Percentiles rank a stretch among this genome's conserved stretches.
Evolutionary conservation across 163 green algal species (phyloP).

Genomic region (Chlorella variabilis): DNA sequence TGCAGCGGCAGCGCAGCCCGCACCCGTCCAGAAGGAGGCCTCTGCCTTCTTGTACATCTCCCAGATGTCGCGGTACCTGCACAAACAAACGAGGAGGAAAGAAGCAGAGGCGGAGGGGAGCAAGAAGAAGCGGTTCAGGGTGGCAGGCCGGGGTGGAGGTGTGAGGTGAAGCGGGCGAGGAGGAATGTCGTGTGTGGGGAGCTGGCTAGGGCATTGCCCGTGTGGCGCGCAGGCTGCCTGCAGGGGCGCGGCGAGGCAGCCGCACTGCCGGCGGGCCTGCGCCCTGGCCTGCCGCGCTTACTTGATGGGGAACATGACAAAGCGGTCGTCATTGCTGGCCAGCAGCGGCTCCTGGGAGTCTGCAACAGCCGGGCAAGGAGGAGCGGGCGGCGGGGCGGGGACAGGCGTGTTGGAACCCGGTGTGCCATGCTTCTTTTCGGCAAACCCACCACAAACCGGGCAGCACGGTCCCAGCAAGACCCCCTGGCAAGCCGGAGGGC

Average conservation of each 20-base stretch:
- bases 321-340: slow-evolving; percentile 87
- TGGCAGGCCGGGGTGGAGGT: no score
- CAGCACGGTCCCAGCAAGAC: background rate
- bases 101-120: background rate
- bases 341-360: slow-evolving; percentile 79
- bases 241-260: no score
- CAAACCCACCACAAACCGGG: background rate
- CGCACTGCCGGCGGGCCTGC: no score
- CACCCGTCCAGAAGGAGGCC: slow-evolving; percentile 96
- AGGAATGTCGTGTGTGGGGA: no score
- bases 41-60: slow-evolving; percentile 98
- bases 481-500: background rate
- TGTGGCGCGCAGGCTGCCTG: no score
- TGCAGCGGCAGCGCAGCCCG: no score
- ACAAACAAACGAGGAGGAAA: slow-evolving; percentile 39
- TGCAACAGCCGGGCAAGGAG: background rate
- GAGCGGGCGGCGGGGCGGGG: background rate
- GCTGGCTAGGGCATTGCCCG: no score
- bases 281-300: no score
- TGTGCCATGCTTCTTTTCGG: background rate
- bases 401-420: background rate
- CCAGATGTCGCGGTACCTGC: slow-evolving; percentile 85
- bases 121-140: no score
- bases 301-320: slow-evolving; percentile 96
- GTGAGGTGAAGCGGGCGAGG: no score